A percentile compares a stretch with the other conserved stretches of the same genome.
Conservation (phyloP, 148 eudicot genomes). For the Limonium bicolor region DNA sequence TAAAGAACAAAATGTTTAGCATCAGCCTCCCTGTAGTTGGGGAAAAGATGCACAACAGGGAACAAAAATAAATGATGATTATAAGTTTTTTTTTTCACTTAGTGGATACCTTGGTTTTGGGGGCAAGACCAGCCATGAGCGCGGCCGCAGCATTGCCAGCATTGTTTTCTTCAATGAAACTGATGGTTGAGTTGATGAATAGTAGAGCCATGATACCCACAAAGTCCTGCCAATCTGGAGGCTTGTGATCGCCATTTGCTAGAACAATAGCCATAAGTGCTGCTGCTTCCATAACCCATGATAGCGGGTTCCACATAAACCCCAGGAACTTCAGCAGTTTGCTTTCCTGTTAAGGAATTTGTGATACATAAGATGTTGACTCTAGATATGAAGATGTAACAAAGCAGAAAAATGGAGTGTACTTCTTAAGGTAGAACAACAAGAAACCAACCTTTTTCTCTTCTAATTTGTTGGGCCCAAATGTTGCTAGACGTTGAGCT, state of each 20-base stretch:
- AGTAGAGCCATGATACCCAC: conserved; percentile 45
- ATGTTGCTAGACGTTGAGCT: conserved; percentile 25
- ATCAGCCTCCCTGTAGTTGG: neutral
- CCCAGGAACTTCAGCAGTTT: conserved; percentile 44
- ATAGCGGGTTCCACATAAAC: conserved; percentile 64
- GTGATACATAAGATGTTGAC: neutral
- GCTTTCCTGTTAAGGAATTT: conserved; percentile 28
- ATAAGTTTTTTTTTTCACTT: too few species aligned
- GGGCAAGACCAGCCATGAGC: conserved; percentile 72
- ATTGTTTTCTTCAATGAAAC: conserved; percentile 69
- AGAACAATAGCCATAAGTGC: conserved; percentile 47
- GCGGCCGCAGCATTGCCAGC: conserved; percentile 72
- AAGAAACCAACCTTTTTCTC: conserved; percentile 39
- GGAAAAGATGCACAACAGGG: neutral
- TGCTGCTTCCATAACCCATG: conserved; percentile 66
- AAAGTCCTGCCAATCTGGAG: conserved; percentile 64
- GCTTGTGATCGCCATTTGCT: conserved; percentile 44
- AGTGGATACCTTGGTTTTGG: conserved; percentile 41
- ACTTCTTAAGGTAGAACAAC: neutral
- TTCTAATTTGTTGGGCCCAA: conserved; percentile 61
- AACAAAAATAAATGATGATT: neutral
- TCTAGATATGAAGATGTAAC: neutral
- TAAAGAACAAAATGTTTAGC: neutral
- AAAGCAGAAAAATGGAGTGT: neutral
- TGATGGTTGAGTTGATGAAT: conserved; percentile 52